A percentile compares a stretch with the other conserved stretches of the same genome.
Evolutionary conservation across 1,284 basidiomycete genomes (phyloP).

Genomic region (Fomitopsis betulina): DNA sequence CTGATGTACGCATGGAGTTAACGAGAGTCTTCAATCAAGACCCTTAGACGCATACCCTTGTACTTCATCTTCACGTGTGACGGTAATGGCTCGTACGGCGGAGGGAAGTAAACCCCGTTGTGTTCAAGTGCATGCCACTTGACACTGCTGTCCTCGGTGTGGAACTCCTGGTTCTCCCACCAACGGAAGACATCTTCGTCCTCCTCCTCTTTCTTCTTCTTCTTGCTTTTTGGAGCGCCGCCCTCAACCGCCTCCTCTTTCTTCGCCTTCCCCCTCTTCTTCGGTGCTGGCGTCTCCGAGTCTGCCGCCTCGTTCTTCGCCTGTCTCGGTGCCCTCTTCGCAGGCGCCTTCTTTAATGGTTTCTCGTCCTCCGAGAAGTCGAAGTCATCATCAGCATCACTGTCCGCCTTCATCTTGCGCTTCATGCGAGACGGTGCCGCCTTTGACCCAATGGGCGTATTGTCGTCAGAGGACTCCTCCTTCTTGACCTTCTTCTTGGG

Average conservation of each 20-base stretch:
- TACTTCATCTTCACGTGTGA: conserved; percentile 92
- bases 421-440: conserved; percentile 41
- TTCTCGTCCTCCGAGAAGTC: conserved; percentile 38
- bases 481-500: conserved; percentile 68
- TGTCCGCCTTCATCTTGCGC: conserved; percentile 52
- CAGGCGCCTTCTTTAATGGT: conserved; percentile 31
- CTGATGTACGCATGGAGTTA: conserved; percentile 34
- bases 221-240: conserved; percentile 39
- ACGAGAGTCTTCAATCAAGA: background rate
- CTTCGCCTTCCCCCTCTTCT: conserved; percentile 29
- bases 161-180: conserved; percentile 73
- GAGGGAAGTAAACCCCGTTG: conserved; percentile 94
- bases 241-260: conserved; percentile 29
- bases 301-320: conserved; percentile 34
- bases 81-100: conserved; percentile 88
- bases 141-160: conserved; percentile 63
- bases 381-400: conserved; percentile 39
- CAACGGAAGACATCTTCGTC: conserved; percentile 74
- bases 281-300: conserved; percentile 21
- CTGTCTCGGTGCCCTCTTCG: conserved; percentile 39
- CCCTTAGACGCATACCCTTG: conserved; percentile 56
- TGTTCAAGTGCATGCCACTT: conserved; percentile 96
- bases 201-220: conserved; percentile 56
- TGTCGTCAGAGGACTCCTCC: conserved; percentile 47
- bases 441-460: conserved; percentile 33